A percentile compares a stretch with the other conserved stretches of the same genome.
Conservation (phyloP, 2,329 filamentous ascomycete genomes). For the Venturia effusa region DNA sequence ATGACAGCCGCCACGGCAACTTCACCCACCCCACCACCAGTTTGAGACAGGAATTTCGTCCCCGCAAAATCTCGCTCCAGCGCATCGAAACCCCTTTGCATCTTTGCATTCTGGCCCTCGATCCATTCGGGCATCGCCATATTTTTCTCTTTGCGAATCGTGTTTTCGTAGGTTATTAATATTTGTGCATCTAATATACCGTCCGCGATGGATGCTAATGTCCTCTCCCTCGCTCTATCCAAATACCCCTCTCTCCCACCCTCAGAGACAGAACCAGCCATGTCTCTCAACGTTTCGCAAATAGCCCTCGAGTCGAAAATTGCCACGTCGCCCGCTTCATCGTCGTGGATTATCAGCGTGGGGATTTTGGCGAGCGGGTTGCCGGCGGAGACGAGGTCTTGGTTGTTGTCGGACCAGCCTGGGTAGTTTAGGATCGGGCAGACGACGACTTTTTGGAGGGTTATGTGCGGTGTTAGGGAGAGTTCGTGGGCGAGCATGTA, state of each 20-base stretch:
- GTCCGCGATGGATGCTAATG: conserved; percentile 20
- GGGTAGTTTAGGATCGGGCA: conserved; percentile 18
- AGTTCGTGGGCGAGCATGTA: conserved; percentile 22
- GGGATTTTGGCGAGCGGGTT: conserved; percentile 24
- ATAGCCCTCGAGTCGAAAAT: conserved; percentile 22
- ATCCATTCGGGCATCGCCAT: conserved; percentile 21
- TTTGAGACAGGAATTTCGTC: conserved; percentile 14
- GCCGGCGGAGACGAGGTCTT: conserved; percentile 17
- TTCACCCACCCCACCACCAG: conserved; percentile 14
- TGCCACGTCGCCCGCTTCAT: conserved; percentile 13
- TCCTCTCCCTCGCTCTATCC: conserved; percentile 17
- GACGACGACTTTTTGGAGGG: conserved; percentile 22
- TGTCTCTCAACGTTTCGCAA: conserved; percentile 19
- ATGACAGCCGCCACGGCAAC: conserved; percentile 18
- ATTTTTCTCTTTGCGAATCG: conserved; percentile 18
- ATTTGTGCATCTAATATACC: conserved; percentile 22
- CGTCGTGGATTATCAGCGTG: conserved; percentile 18
- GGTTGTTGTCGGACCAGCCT: conserved; percentile 23
- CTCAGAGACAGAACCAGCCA: background rate
- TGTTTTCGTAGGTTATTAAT: conserved; percentile 18
- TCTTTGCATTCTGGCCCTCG: conserved; percentile 21
- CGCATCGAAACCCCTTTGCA: conserved; percentile 18
- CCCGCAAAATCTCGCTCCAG: conserved; percentile 17
- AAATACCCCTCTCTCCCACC: conserved; percentile 13
- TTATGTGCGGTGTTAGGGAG: conserved; percentile 17